A percentile compares a stretch with the other conserved stretches of the same genome.
Evolutionary conservation across 257 asterid genomes (phyloP).

Genomic region (Gentiana dahurica): DNA sequence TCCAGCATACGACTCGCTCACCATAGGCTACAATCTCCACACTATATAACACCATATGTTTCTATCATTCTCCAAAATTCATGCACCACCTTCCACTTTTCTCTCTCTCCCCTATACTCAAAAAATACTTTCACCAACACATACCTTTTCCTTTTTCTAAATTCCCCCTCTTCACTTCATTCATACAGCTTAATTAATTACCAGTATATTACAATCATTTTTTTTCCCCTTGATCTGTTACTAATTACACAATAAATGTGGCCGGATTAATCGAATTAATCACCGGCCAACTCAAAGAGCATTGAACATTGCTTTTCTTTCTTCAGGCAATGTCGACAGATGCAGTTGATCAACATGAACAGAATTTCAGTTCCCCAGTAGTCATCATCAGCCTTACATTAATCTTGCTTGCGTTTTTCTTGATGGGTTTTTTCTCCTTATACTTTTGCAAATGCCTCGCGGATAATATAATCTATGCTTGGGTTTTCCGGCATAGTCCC

Average conservation of each 20-base stretch:
- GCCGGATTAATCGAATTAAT: conserved; percentile 18
- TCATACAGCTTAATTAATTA: no score
- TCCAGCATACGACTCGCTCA: conserved; percentile 14
- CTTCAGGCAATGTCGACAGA: conserved; percentile 38
- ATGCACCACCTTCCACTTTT: conserved; percentile 12
- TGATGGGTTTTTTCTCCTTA: conserved; percentile 53
- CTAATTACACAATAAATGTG: conserved; percentile 6
- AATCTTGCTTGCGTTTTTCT: conserved; percentile 49
- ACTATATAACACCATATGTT: conserved; percentile 7
- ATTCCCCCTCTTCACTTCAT: no score
- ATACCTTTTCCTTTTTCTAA: no score
- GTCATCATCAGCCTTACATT: conserved; percentile 52
- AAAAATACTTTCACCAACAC: no score
- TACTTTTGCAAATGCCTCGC: conserved; percentile 68
- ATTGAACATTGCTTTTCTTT: background rate
- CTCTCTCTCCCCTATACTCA: no score
- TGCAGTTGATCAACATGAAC: conserved; percentile 16
- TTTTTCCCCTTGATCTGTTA: conserved; percentile 5
- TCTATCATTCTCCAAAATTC: conserved; percentile 1
- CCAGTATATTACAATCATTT: no score
- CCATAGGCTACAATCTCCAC: conserved; percentile 16
- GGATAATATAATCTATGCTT: conserved; percentile 44
- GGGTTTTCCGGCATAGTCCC: conserved; percentile 37
- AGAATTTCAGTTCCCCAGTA: conserved; percentile 39
- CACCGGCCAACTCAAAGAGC: conserved; percentile 12